phyloP scores from a whole-genome alignment of 2,329 filamentous ascomycete genomes.

The Venturia carpophila region DNA sequence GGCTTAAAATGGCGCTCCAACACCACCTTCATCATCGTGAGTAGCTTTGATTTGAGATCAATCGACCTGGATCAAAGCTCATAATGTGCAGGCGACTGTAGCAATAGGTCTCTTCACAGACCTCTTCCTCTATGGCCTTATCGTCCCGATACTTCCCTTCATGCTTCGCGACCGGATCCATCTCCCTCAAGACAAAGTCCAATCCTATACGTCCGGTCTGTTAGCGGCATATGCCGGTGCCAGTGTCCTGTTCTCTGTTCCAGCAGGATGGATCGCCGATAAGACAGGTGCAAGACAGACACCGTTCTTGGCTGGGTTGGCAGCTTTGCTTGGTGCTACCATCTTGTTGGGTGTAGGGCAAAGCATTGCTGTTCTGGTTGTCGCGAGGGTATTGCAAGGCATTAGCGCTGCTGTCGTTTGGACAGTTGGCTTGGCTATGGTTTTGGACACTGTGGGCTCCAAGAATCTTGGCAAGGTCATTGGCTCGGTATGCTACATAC shows the following conservation, averaged over 20 bases:
- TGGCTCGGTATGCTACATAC: not conserved
- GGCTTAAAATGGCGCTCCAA: not conserved
- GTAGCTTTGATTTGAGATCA: not conserved
- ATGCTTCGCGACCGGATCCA: constrained; percentile 46
- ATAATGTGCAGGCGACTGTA: constrained; percentile 38
- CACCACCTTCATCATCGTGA: not conserved
- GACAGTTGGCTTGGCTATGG: constrained; percentile 51
- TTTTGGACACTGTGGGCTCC: constrained; percentile 50
- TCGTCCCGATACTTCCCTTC: constrained; percentile 53
- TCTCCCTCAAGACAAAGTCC: constrained; percentile 42
- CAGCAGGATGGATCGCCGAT: constrained; percentile 47
- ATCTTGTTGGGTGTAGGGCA: constrained; percentile 46
- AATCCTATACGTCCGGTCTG: constrained; percentile 46
- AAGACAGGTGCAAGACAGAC: constrained; percentile 44
- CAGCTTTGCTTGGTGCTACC: constrained; percentile 47
- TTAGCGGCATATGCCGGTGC: constrained; percentile 49
- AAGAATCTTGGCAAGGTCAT: constrained; percentile 50
- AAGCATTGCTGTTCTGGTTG: constrained; percentile 40
- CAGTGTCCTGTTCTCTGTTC: constrained; percentile 40
- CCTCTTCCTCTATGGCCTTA: constrained; percentile 51
- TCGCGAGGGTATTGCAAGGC: constrained; percentile 51
- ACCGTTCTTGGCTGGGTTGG: constrained; percentile 52
- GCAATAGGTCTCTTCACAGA: constrained; percentile 50
- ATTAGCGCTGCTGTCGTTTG: constrained; percentile 51
- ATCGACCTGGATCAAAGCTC: not conserved